Base-by-base conservation (phyloP, 2,329 filamentous ascomycete species). In the Leptographium wingfieldii region DNA sequence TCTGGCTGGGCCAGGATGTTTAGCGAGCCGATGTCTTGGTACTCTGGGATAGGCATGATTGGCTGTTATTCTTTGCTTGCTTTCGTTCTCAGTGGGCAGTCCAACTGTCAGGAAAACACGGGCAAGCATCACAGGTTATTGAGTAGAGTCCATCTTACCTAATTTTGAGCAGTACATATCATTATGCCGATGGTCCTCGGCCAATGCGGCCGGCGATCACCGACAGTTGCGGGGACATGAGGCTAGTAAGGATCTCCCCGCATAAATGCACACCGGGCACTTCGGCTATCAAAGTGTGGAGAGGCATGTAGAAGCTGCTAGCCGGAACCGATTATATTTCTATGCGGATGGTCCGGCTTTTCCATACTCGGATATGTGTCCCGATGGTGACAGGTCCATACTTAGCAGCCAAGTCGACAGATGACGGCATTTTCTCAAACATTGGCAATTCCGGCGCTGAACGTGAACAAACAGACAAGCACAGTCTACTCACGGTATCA, bases 1-100 rank as follows among this genome's bases (percentile, higher is more conserved):
- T 46, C 71, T n/a, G 40, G 46, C 53, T 59, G 53, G 5, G 56
- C 33, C 1, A 48, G 25, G 16, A 60, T 53, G 3, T 19, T 16
- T n/a, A 52, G n/a, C 19, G 16, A 5, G 2, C 58, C 54, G 22
- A 25, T 57, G 58, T 62, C 58, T 43, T 55, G 5, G 40, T 62
- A 62, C 40, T 62, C 53, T 1, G 43, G 51, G 14, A 58, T 31
- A 51, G 61, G 46, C 61, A 62, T 62, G n/a, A 2, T 56, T 53
- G 1, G 29, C 5, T n/a, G 19, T 22, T 27, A 4, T 53, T 16
- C 27, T 53, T 7, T 4, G 31, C 6, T 29, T n/a, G 25, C 22
- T 29, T 27, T 29, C 10, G 9, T 53, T 19, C 25, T 53, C 14
- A 27, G 16, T 53, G 29, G 16, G 9, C n/a, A 11, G 5, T 31